Conservation (phyloP, 2,329 filamentous ascomycete genomes). For the Trichophyton simii region DNA sequence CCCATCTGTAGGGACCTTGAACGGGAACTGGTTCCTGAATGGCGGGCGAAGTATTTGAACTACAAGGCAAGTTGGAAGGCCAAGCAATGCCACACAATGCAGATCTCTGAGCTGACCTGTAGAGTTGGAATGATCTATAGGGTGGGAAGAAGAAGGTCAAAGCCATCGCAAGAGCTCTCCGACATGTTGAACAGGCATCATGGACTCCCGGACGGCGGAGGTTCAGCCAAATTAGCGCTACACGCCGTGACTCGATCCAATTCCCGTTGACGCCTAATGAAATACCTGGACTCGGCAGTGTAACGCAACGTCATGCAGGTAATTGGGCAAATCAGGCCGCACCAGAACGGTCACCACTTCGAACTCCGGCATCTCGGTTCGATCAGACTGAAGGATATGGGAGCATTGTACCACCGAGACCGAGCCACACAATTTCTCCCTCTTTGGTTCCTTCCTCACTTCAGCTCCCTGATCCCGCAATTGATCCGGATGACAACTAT, state of each 20-base stretch:
- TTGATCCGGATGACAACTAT: constrained; percentile 32
- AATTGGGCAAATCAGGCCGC: not conserved
- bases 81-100: not conserved
- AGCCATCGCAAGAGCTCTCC: constrained; percentile 59
- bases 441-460: constrained; percentile 38
- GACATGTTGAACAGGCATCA: constrained; percentile 43
- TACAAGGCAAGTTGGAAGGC: constrained; percentile 55
- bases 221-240: constrained; percentile 9
- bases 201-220: constrained; percentile 38
- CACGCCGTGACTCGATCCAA: not conserved
- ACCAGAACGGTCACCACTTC: constrained; percentile 21
- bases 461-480: constrained; percentile 50
- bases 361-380: constrained; percentile 24
- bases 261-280: not conserved
- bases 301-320: not conserved
- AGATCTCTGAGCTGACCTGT: not conserved
- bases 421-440: constrained; percentile 32
- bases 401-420: constrained; percentile 44
- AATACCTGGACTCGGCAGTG: not conserved
- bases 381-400: constrained; percentile 44
- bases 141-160: constrained; percentile 86
- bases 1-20: constrained; percentile 55
- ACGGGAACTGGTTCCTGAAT: constrained; percentile 81
- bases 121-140: constrained; percentile 24
- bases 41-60: constrained; percentile 85